Evolutionary conservation across 2,329 filamentous ascomycete genomes (phyloP).

Genomic region (Ophiostoma tasmaniense): DNA sequence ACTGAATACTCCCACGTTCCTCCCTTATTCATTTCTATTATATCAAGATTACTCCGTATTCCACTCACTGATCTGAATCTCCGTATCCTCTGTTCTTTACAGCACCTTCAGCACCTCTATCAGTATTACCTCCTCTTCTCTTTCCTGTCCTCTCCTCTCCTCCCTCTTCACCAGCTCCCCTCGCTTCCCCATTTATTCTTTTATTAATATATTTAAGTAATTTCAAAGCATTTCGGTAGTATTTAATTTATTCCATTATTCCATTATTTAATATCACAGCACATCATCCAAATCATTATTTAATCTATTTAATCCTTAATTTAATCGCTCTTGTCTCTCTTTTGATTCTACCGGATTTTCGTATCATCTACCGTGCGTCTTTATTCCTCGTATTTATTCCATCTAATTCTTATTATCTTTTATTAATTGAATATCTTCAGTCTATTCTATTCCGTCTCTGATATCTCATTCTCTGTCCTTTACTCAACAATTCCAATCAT

Average conservation of each 20-base stretch:
- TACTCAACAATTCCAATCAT: not conserved
- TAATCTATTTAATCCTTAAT: not conserved
- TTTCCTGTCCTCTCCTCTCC: not conserved
- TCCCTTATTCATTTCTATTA: too few species aligned
- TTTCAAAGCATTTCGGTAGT: not conserved
- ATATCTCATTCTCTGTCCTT: not conserved
- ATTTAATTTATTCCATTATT: not conserved
- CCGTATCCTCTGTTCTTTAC: too few species aligned
- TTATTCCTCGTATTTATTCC: not conserved
- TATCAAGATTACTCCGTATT: too few species aligned
- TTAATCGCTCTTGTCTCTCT: too few species aligned
- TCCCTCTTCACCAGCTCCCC: not conserved
- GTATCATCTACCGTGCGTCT: too few species aligned
- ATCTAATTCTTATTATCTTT: not conserved
- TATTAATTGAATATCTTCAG: not conserved
- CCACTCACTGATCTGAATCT: not conserved
- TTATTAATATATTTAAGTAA: not conserved
- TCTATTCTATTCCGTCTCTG: not conserved
- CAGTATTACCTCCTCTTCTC: not conserved
- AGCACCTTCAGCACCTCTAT: too few species aligned
- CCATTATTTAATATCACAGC: too few species aligned
- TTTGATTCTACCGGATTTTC: not conserved
- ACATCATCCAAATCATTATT: not conserved
- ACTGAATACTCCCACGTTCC: too few species aligned
- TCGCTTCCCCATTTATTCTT: not conserved